Percentiles rank a stretch among this genome's conserved stretches.
phyloP scores from a whole-genome alignment of 768 basidiomycete genomes.

The Naganishia vishniacii region DNA sequence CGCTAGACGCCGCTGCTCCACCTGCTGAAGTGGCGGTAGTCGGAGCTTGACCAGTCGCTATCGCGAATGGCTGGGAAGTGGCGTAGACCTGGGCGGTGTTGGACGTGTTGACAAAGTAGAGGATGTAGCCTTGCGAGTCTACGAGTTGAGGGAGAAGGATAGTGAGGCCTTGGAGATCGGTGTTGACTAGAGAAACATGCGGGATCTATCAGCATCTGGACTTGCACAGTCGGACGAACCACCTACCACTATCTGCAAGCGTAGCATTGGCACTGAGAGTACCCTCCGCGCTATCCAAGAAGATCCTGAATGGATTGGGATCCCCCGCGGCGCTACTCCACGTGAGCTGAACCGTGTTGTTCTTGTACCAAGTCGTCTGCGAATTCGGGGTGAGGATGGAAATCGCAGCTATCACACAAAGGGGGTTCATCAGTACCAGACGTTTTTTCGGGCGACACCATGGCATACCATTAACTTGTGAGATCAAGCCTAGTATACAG shows the following conservation, averaged over 20 bases:
- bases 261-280: slow-evolving; percentile 13
- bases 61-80: slow-evolving; percentile 57
- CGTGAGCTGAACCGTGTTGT: slow-evolving; percentile 19
- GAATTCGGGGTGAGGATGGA: slow-evolving; percentile 17
- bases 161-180: slow-evolving; percentile 15
- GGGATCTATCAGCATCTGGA: neutral
- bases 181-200: neutral
- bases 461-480: neutral
- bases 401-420: slow-evolving; percentile 6
- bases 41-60: slow-evolving; percentile 41
- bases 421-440: neutral
- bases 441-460: neutral
- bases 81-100: slow-evolving; percentile 58
- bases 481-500: neutral
- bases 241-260: slow-evolving; percentile 19
- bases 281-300: slow-evolving; percentile 9
- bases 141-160: slow-evolving; percentile 16
- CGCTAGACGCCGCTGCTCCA: neutral
- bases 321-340: slow-evolving; percentile 9
- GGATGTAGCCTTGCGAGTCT: slow-evolving; percentile 38
- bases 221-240: neutral
- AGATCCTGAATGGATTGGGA: slow-evolving; percentile 17
- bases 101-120: slow-evolving; percentile 48
- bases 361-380: slow-evolving; percentile 24
- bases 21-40: neutral